Conservation (phyloP, 495 filamentous ascomycete species). For the Podospora pseudopauciseta region DNA sequence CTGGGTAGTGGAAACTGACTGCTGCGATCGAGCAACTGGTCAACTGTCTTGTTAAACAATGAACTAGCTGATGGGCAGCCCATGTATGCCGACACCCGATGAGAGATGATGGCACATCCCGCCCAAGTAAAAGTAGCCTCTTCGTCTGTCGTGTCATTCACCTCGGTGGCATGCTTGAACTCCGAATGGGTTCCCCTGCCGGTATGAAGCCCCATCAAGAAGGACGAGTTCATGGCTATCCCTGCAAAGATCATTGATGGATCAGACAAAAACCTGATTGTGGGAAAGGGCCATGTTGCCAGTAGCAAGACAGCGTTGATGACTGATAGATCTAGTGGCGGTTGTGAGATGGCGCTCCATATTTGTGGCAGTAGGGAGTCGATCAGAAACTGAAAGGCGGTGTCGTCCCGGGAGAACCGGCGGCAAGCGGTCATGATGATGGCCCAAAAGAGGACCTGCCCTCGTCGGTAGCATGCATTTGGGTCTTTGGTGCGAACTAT, state of each 20-base stretch:
- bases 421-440: constrained; percentile 44
- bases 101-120: constrained; percentile 42
- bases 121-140: constrained; percentile 45
- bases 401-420: constrained; percentile 40
- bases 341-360: constrained; percentile 32
- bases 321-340: constrained; percentile 36
- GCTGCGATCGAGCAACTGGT: constrained; percentile 38
- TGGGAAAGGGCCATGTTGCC: constrained; percentile 42
- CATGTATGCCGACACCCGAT: constrained; percentile 37
- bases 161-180: constrained; percentile 32
- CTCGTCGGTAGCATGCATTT: constrained; percentile 38
- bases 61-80: constrained; percentile 38
- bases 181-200: constrained; percentile 41
- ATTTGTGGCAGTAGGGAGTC: constrained; percentile 40
- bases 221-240: constrained; percentile 39
- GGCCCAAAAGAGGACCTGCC: constrained; percentile 43
- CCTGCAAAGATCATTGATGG: constrained; percentile 40
- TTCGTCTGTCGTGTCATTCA: constrained; percentile 39
- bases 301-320: constrained; percentile 45
- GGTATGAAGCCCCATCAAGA: constrained; percentile 42
- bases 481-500: constrained; percentile 38
- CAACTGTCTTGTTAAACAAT: constrained; percentile 42
- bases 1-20: constrained; percentile 36
- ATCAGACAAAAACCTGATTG: constrained; percentile 42
- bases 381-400: constrained; percentile 39